Percentiles rank a stretch among this genome's conserved stretches.
Conservation (phyloP, 2,329 filamentous ascomycete genomes). For the Neurospora sp. region DNA sequence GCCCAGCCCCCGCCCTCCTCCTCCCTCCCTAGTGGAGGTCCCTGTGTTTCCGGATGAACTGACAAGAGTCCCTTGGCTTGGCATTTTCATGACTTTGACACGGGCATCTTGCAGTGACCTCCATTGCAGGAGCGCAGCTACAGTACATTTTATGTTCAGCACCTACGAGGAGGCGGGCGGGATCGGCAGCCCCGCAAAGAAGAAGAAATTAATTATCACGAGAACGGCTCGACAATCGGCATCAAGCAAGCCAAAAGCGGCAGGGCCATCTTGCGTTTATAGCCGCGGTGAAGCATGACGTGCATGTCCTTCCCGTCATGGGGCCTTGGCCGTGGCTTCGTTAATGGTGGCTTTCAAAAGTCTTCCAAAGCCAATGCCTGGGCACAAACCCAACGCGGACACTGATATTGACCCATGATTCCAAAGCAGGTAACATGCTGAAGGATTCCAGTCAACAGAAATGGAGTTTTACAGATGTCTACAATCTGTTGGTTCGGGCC, state of each 20-base stretch:
- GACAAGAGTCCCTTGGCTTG: not conserved
- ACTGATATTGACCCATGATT: not conserved
- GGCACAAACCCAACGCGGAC: not conserved
- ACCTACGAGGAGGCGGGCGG: not conserved
- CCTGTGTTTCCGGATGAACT: not conserved
- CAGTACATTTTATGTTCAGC: not conserved
- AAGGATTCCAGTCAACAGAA: not conserved
- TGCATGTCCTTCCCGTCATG: not conserved
- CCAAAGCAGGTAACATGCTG: not conserved
- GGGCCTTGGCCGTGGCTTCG: not conserved
- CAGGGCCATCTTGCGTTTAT: not conserved
- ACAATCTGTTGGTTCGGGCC: not conserved
- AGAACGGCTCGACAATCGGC: not conserved
- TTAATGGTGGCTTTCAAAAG: not conserved
- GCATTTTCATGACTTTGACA: not conserved
- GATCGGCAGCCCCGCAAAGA: not conserved
- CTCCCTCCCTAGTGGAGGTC: not conserved
- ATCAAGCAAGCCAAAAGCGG: not conserved
- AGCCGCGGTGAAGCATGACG: not conserved
- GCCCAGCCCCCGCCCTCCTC: not conserved
- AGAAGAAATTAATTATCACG: not conserved
- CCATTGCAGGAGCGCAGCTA: not conserved
- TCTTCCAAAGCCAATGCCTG: not conserved
- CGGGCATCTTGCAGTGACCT: not conserved
- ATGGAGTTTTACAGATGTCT: not conserved